These are phyloP conservation scores for Hericium erinaceus DNA, from an alignment of 768 basidiomycete genomes.

Conservation along the genomic window DNA sequence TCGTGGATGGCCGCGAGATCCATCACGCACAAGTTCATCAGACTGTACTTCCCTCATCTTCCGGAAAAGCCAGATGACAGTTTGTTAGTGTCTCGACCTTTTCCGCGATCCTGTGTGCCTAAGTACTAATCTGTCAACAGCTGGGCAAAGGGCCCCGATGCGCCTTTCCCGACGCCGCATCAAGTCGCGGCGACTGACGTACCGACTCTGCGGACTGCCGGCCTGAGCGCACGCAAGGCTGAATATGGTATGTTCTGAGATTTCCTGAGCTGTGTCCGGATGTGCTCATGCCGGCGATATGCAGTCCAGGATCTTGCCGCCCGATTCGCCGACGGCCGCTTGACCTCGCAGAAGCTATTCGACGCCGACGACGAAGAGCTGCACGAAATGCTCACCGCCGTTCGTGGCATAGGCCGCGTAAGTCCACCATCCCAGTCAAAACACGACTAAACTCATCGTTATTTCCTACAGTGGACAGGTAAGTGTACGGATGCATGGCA, in stretches of 20 bases:
- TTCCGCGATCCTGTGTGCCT: too few relatives aligned
- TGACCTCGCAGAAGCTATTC: conserved; percentile 64
- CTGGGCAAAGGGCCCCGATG: conserved; percentile 7
- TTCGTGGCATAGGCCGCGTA: conserved; percentile 72
- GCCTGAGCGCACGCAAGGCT: conserved; percentile 74
- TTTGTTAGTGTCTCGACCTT: too few relatives aligned
- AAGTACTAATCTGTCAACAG: too few relatives aligned
- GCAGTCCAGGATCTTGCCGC: conserved; percentile 71
- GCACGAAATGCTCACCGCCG: conserved; percentile 62
- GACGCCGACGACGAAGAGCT: conserved; percentile 71
- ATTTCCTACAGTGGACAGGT: conserved; percentile 49
- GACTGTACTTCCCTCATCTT: conserved; percentile 63
- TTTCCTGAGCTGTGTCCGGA: background rate
- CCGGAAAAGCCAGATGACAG: conserved; percentile 58
- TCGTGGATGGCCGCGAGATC: conserved; percentile 82
- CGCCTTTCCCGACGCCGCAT: conserved; percentile 58
- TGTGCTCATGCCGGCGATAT: background rate
- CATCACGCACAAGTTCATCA: conserved; percentile 70
- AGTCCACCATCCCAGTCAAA: conserved; percentile 14
- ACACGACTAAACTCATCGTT: background rate
- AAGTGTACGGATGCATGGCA: conserved; percentile 10
- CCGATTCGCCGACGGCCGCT: conserved; percentile 71
- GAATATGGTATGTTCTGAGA: conserved; percentile 65
- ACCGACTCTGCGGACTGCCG: conserved; percentile 55
- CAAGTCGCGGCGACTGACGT: conserved; percentile 58